Percentiles rank a stretch among this genome's conserved stretches.
Evolutionary conservation across 805 yeast genomes (phyloP).

Genomic region (Danielia oregonensis): DNA sequence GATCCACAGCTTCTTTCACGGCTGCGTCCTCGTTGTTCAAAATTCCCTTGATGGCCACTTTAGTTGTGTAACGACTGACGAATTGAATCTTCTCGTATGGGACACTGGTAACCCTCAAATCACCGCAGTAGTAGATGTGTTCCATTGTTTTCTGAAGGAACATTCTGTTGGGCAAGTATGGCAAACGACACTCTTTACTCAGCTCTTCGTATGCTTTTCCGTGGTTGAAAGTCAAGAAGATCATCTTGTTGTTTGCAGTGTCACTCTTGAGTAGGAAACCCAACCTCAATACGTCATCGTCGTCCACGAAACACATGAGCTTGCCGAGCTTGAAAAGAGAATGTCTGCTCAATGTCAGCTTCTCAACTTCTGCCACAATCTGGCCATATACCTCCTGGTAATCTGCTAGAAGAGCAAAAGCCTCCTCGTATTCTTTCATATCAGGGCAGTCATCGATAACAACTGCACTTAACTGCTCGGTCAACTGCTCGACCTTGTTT

Average conservation of each 20-base stretch:
- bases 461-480: constrained; percentile 40
- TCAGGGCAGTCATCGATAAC: constrained; percentile 35
- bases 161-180: constrained; percentile 32
- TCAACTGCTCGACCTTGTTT: constrained; percentile 52
- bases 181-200: constrained; percentile 23
- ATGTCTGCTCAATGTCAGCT: constrained; percentile 45
- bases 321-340: constrained; percentile 50
- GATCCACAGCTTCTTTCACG: constrained; percentile 31
- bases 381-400: constrained; percentile 43
- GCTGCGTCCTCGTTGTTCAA: constrained; percentile 34
- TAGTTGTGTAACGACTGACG: constrained; percentile 36
- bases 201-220: constrained; percentile 30
- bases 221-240: constrained; percentile 45
- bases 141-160: constrained; percentile 36
- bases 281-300: constrained; percentile 33
- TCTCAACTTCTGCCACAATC: constrained; percentile 46
- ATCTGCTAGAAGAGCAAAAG: constrained; percentile 42
- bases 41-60: constrained; percentile 29
- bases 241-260: constrained; percentile 25
- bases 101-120: constrained; percentile 36
- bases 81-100: constrained; percentile 41
- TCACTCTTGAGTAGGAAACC: constrained; percentile 55
- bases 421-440: constrained; percentile 39
- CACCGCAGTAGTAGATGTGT: constrained; percentile 30
- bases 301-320: constrained; percentile 55